phyloP scores from a whole-genome alignment of 495 filamentous ascomycete species.

The Neurospora terricola region DNA sequence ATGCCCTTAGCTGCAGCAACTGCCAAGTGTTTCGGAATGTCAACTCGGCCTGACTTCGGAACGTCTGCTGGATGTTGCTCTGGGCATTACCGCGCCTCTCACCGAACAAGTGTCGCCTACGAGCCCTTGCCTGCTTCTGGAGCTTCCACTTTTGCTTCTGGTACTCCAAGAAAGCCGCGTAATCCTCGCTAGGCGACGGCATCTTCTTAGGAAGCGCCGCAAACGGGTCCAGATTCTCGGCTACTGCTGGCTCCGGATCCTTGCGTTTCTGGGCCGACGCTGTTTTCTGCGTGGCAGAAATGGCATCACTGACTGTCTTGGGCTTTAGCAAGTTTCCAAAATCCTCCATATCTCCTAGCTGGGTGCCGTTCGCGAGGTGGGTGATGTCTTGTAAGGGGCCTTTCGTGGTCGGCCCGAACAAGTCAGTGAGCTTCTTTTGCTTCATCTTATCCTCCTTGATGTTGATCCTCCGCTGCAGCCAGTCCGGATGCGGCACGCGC shows the following conservation, averaged over 20 bases:
- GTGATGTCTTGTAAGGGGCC: slow-evolving; percentile 62
- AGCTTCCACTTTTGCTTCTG: slow-evolving; percentile 99
- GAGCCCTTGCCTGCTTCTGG: slow-evolving; percentile 81
- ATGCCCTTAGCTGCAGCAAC: slow-evolving; percentile 73
- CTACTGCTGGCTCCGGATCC: slow-evolving; percentile 49
- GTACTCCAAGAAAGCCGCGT: slow-evolving; percentile 80
- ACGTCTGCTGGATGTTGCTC: slow-evolving; percentile 74
- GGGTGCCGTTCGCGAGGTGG: slow-evolving; percentile 46
- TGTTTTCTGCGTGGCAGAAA: slow-evolving; percentile 33
- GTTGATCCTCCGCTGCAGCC: slow-evolving; percentile 88
- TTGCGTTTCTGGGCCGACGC: slow-evolving; percentile 68
- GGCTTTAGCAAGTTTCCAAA: slow-evolving; percentile 63
- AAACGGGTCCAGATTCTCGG: slow-evolving; percentile 63
- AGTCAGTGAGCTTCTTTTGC: slow-evolving; percentile 95
- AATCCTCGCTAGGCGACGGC: slow-evolving; percentile 81
- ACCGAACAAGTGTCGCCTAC: slow-evolving; percentile 86
- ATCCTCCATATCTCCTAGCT: slow-evolving; percentile 72
- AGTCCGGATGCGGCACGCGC: slow-evolving; percentile 87
- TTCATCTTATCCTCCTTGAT: slow-evolving; percentile 94
- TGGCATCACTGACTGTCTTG: slow-evolving; percentile 52
- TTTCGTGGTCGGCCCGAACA: slow-evolving; percentile 58
- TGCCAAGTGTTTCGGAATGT: slow-evolving; percentile 92
- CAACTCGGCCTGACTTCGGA: slow-evolving; percentile 82
- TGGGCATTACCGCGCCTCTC: slow-evolving; percentile 59
- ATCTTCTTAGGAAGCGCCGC: slow-evolving; percentile 74